These are phyloP conservation scores for Aquilaria yunnanensis DNA, from an alignment of 345 rosid species.

Conservation along the genomic window DNA sequence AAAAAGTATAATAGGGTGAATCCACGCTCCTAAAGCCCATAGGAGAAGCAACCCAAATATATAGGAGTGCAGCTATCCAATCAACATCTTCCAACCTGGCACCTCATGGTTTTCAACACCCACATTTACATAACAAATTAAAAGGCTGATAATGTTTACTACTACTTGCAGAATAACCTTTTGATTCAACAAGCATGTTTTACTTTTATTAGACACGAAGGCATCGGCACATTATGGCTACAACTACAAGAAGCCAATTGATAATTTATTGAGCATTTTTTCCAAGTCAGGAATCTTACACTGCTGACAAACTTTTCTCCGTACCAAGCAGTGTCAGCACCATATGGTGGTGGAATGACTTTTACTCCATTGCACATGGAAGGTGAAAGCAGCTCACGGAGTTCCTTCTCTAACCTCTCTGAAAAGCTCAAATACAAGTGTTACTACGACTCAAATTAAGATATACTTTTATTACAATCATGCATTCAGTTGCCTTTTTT, in stretches of 20 bases:
- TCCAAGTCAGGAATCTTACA: constrained; percentile 37
- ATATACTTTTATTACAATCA: too few species aligned
- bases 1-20: constrained; percentile 1
- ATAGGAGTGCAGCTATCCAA: neutral
- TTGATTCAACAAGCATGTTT: too few species aligned
- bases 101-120: too few species aligned
- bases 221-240: too few species aligned
- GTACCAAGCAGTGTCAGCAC: constrained; percentile 81
- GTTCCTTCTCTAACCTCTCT: constrained; percentile 87
- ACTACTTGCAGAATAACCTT: too few species aligned
- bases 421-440: constrained; percentile 15
- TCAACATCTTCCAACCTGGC: neutral
- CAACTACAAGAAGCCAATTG: too few species aligned
- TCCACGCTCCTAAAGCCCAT: neutral
- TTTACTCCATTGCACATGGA: constrained; percentile 48
- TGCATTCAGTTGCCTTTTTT: neutral
- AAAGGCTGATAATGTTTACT: too few species aligned
- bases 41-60: too few species aligned
- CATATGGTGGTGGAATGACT: constrained; percentile 66
- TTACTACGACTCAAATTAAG: neutral
- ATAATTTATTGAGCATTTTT: too few species aligned
- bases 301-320: constrained; percentile 85
- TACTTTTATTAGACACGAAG: too few species aligned
- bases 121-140: too few species aligned
- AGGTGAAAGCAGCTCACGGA: constrained; percentile 47